A percentile compares a stretch with the other conserved stretches of the same genome.
These are phyloP conservation scores for Penicillium sp. DNA, from an alignment of 2,329 filamentous ascomycete genomes.

Conservation along the genomic window DNA sequence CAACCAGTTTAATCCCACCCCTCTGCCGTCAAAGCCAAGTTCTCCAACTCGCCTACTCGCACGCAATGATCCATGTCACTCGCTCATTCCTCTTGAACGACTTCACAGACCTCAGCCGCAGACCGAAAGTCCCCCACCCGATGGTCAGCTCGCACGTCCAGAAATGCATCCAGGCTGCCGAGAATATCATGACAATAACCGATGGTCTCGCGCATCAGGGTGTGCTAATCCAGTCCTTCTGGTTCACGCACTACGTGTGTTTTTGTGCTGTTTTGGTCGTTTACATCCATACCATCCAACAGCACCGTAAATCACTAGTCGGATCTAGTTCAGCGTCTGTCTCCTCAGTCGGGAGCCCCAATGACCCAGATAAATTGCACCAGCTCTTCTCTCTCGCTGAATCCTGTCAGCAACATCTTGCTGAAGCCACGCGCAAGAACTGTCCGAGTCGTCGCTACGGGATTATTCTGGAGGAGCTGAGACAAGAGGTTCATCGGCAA, in stretches of 20 bases:
- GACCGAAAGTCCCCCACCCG: conserved; percentile 27
- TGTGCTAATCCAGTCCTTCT: conserved; percentile 39
- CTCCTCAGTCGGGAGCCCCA: conserved; percentile 17
- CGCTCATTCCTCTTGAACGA: conserved; percentile 37
- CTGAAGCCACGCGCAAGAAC: conserved; percentile 46
- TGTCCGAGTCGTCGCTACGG: conserved; percentile 48
- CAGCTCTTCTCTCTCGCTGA: conserved; percentile 44
- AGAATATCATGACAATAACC: conserved; percentile 37
- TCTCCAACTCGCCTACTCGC: conserved; percentile 36
- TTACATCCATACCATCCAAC: conserved; percentile 44
- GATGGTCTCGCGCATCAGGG: conserved; percentile 36
- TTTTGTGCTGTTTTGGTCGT: conserved; percentile 43
- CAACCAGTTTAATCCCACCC: conserved; percentile 37
- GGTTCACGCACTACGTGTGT: conserved; percentile 44
- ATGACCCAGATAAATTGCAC: conserved; percentile 21
- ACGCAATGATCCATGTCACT: conserved; percentile 40
- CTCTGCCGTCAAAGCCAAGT: conserved; percentile 39
- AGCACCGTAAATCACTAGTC: conserved; percentile 24
- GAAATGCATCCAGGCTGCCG: conserved; percentile 45
- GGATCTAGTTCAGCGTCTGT: conserved; percentile 5
- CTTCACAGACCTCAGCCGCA: conserved; percentile 34
- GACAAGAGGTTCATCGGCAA: conserved; percentile 41
- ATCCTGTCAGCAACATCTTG: conserved; percentile 45
- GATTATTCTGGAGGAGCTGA: conserved; percentile 48
- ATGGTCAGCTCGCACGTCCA: conserved; percentile 36